A percentile compares a stretch with the other conserved stretches of the same genome.
These are phyloP conservation scores for Mariannaea elegans DNA, from an alignment of 2,329 filamentous ascomycete species.

Conservation along the genomic window DNA sequence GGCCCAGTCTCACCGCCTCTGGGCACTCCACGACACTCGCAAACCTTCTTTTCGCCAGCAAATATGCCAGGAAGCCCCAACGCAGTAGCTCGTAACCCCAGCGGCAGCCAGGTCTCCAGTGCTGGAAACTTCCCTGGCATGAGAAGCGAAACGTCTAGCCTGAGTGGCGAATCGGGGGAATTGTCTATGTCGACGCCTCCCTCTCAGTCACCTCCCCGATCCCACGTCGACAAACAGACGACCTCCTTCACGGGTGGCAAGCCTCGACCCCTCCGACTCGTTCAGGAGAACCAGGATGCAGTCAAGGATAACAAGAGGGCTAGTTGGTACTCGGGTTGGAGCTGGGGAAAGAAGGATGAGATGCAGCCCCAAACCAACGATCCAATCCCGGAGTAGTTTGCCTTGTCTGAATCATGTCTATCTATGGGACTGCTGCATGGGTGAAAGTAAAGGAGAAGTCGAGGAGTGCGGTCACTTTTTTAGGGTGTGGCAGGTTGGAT, in stretches of 20 bases:
- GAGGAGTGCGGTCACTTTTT: slow-evolving; percentile 27
- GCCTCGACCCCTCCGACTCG: slow-evolving; percentile 84
- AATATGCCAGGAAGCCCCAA: slow-evolving; percentile 60
- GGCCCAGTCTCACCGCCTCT: slow-evolving; percentile 69
- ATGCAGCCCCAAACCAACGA: slow-evolving; percentile 37
- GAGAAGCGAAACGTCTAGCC: slow-evolving; percentile 70
- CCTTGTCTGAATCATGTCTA: slow-evolving; percentile 10
- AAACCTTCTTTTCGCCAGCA: slow-evolving; percentile 69
- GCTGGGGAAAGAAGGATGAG: slow-evolving; percentile 62
- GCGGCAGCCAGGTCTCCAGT: slow-evolving; percentile 54
- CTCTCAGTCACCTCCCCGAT: slow-evolving; percentile 63
- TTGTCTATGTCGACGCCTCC: slow-evolving; percentile 54
- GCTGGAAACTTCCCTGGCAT: slow-evolving; percentile 77
- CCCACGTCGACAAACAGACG: slow-evolving; percentile 62
- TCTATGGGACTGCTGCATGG: slow-evolving; percentile 10
- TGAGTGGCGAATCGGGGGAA: slow-evolving; percentile 73
- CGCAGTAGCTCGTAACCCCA: slow-evolving; percentile 61
- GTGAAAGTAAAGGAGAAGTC: slow-evolving; percentile 1
- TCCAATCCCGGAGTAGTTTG: slow-evolving; percentile 47
- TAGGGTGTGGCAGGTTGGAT: slow-evolving; percentile 37
- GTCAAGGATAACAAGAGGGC: slow-evolving; percentile 65
- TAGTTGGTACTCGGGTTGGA: slow-evolving; percentile 72
- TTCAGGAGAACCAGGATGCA: slow-evolving; percentile 76
- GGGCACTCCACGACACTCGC: slow-evolving; percentile 65
- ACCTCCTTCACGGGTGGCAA: slow-evolving; percentile 71